A percentile compares a stretch with the other conserved stretches of the same genome.
These are phyloP conservation scores for Uronychia binucleata DNA, from an alignment of 73 alveolate genomes.

Conservation along the genomic window DNA sequence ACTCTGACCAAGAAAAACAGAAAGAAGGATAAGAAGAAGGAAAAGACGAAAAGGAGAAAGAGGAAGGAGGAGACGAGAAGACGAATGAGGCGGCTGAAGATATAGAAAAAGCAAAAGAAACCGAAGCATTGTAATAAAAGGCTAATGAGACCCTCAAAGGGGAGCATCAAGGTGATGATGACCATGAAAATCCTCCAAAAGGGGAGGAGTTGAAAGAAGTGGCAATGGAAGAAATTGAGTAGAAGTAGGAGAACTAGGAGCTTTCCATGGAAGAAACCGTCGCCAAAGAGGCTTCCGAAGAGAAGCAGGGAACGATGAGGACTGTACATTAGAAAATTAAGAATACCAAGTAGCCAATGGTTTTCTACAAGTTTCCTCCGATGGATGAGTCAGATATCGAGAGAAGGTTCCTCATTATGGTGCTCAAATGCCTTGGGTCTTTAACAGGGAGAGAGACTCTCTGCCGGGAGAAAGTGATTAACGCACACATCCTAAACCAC, in stretches of 20 bases:
- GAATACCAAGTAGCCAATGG: not conserved
- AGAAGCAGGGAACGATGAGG: not conserved
- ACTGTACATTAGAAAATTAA: not conserved
- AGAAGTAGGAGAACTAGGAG: not conserved
- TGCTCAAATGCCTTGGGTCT: not conserved
- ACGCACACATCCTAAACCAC: not conserved
- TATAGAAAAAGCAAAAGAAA: not conserved
- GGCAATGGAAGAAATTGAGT: not conserved
- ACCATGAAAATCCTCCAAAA: not conserved
- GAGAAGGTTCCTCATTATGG: not conserved
- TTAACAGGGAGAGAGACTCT: not conserved
- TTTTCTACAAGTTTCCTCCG: not conserved
- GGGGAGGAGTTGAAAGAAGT: not conserved
- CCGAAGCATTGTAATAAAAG: too few species aligned
- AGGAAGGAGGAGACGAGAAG: not conserved
- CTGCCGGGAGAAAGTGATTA: not conserved
- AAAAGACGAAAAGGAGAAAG: too few species aligned
- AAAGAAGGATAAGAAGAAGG: not conserved
- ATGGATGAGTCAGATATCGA: not conserved
- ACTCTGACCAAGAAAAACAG: not conserved
- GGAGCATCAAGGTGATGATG: too few species aligned
- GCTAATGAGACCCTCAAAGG: too few species aligned
- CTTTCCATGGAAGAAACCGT: not conserved
- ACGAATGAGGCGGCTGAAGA: not conserved
- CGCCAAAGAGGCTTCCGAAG: not conserved